phyloP scores from a whole-genome alignment of 192 early-diverging fungal genomes.

The Chytriomyces hyalinus region DNA sequence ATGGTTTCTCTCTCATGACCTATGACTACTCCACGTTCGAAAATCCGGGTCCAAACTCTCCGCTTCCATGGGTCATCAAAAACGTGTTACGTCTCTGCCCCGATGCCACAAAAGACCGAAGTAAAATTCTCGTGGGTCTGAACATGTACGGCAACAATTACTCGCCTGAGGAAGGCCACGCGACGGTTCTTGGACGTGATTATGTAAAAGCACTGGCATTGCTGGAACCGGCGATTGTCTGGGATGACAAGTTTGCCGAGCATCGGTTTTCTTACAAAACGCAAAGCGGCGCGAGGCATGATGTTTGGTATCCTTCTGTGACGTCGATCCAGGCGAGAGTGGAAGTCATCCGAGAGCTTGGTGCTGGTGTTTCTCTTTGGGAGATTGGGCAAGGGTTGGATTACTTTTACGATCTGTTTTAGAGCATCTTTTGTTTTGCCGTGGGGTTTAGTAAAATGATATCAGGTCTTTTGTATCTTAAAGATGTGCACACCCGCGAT shows the following conservation, averaged over 20 bases:
- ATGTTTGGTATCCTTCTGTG: slow-evolving; percentile 39
- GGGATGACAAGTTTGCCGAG: slow-evolving; percentile 13
- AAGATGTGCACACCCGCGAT: no score
- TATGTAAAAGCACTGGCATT: neutral
- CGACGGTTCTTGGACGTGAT: neutral
- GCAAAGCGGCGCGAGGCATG: neutral
- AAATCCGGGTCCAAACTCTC: slow-evolving; percentile 36
- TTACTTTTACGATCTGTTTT: slow-evolving; percentile 39
- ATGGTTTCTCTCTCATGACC: slow-evolving; percentile 41
- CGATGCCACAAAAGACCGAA: slow-evolving; percentile 3
- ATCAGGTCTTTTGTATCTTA: no score
- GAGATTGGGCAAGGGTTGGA: slow-evolving; percentile 44
- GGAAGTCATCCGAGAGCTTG: slow-evolving; percentile 20
- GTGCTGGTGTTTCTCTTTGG: slow-evolving; percentile 32
- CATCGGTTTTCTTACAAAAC: slow-evolving; percentile 14
- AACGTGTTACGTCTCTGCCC: slow-evolving; percentile 28
- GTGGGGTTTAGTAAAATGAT: no score
- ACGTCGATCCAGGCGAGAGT: slow-evolving; percentile 25
- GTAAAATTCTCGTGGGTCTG: slow-evolving; percentile 34
- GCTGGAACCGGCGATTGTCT: slow-evolving; percentile 8
- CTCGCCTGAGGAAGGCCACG: neutral
- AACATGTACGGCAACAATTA: slow-evolving; percentile 42
- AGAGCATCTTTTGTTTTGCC: neutral
- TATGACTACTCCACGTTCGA: slow-evolving; percentile 33
- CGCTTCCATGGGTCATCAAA: slow-evolving; percentile 27